Evolutionary conservation across 164 flowering plant genomes (phyloP).

Genomic region (Kalanchoe fedtschenkoi): DNA sequence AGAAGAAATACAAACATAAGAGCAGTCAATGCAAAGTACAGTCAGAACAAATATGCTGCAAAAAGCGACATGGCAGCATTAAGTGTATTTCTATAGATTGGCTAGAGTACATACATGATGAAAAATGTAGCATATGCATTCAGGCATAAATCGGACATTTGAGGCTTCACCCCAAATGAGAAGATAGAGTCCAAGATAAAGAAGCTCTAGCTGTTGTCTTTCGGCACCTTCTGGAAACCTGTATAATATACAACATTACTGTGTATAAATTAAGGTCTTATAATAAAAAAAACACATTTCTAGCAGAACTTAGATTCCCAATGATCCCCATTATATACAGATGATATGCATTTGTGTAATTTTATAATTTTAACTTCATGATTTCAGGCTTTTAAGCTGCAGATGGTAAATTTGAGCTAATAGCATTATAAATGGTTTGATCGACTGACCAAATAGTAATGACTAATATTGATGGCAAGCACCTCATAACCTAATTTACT

Average conservation of each 20-base stretch:
- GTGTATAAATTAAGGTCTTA: not conserved
- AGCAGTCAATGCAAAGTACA: not conserved
- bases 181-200: conserved; percentile 86
- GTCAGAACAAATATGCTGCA: not conserved
- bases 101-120: conserved; percentile 53
- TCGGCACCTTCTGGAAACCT: conserved; percentile 42
- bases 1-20: too few species aligned
- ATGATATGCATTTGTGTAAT: not conserved
- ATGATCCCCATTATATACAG: not conserved
- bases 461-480: too few species aligned
- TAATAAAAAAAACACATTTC: not conserved
- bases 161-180: conserved; percentile 99
- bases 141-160: conserved; percentile 97
- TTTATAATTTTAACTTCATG: not conserved
- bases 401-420: not conserved
- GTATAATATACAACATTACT: conserved; percentile 9
- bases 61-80: not conserved
- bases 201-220: conserved; percentile 60
- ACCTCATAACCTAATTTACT: too few species aligned
- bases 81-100: not conserved
- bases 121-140: conserved; percentile 94
- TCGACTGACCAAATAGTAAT: too few species aligned
- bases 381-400: not conserved
- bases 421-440: not conserved
- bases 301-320: not conserved